A percentile compares a stretch with the other conserved stretches of the same genome.
These are phyloP conservation scores for Venturia aucupariae DNA, from an alignment of 2,329 filamentous ascomycete species.

Conservation along the genomic window DNA sequence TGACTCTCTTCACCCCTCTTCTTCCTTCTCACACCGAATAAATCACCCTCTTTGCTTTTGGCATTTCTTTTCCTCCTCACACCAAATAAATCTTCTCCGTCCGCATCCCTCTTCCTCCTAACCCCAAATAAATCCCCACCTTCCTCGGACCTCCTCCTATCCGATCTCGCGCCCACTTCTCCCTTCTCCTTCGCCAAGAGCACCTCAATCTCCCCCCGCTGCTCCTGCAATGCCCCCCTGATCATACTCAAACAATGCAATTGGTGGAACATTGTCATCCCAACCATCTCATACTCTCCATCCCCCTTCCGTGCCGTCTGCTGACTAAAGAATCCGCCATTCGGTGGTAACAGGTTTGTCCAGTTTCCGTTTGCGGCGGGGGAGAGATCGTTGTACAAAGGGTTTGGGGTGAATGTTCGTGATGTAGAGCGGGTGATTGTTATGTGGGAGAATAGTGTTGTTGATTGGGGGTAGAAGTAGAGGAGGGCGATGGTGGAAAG, in stretches of 20 bases:
- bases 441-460: background rate
- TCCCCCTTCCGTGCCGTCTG: background rate
- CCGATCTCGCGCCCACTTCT: background rate
- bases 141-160: background rate
- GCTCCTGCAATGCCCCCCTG: conserved; percentile 1
- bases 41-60: background rate
- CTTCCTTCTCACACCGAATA: background rate
- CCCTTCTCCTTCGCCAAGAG: background rate
- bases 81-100: background rate
- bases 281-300: conserved; percentile 4
- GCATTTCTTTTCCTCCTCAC: background rate
- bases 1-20: background rate
- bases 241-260: conserved; percentile 11
- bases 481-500: background rate
- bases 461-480: background rate
- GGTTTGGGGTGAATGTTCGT: conserved; percentile 2
- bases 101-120: background rate
- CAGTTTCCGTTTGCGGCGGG: background rate
- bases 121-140: background rate
- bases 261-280: conserved; percentile 9
- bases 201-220: background rate
- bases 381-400: conserved; percentile 2
- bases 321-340: conserved; percentile 7
- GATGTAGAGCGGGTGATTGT: background rate
- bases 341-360: conserved; percentile 1